phyloP scores from a whole-genome alignment of 2,329 filamentous ascomycete genomes.

The Westerdykella aurantiaca region DNA sequence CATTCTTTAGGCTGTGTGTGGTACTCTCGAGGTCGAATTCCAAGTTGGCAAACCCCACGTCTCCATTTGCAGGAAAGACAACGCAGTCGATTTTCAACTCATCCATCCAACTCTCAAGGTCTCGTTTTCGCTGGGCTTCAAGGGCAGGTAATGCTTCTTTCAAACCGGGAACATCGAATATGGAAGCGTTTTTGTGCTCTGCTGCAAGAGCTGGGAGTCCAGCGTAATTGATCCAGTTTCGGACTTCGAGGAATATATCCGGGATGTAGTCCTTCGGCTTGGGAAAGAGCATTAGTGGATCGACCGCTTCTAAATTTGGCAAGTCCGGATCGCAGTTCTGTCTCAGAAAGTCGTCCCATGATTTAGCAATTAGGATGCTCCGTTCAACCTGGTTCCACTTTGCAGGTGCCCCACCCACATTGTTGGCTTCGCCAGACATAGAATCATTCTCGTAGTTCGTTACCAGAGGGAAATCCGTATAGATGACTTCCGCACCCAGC shows the following conservation, averaged over 20 bases:
- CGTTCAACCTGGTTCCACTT: conserved; percentile 47
- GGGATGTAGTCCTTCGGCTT: conserved; percentile 34
- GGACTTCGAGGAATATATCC: conserved; percentile 36
- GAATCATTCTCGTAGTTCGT: conserved; percentile 43
- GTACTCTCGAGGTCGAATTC: conserved; percentile 36
- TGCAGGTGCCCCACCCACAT: conserved; percentile 39
- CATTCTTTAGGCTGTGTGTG: conserved; percentile 43
- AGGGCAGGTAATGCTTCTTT: conserved; percentile 41
- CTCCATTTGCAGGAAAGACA: conserved; percentile 48
- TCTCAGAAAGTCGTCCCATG: conserved; percentile 49
- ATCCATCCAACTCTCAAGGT: conserved; percentile 51
- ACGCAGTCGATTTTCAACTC: conserved; percentile 40
- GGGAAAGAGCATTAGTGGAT: conserved; percentile 36
- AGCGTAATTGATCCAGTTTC: conserved; percentile 39
- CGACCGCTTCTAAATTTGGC: conserved; percentile 37
- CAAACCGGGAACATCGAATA: conserved; percentile 43
- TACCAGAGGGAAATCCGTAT: conserved; percentile 44
- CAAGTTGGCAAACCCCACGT: conserved; percentile 46
- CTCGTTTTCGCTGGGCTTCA: conserved; percentile 45
- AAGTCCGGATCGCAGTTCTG: conserved; percentile 19
- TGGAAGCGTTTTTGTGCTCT: conserved; percentile 24
- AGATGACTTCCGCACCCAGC: conserved; percentile 40
- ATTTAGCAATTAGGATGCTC: conserved; percentile 46
- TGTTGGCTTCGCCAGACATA: conserved; percentile 33
- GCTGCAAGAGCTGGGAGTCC: conserved; percentile 24